Percentiles rank a stretch among this genome's conserved stretches.
These are phyloP conservation scores for Lasiodiplodia sp. DNA, from an alignment of 2,329 filamentous ascomycete species.

Conservation along the genomic window DNA sequence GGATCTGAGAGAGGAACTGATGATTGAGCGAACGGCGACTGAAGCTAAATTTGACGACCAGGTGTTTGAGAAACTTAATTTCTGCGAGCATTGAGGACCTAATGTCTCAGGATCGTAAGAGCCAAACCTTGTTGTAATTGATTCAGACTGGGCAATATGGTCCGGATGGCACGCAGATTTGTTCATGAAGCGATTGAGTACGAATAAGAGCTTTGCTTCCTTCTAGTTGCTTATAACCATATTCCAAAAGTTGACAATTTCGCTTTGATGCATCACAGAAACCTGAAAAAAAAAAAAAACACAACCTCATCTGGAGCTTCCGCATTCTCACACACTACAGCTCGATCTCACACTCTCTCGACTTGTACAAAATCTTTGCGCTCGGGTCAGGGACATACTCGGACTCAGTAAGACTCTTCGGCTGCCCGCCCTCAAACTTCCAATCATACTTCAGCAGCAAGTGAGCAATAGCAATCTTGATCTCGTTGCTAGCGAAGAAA, in stretches of 20 bases:
- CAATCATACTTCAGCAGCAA: slow-evolving; percentile 33
- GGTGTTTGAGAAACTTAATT: slow-evolving; percentile 29
- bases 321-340: not conserved
- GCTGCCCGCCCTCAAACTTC: slow-evolving; percentile 4
- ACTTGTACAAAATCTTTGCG: not conserved
- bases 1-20: slow-evolving; percentile 30
- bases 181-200: too few species aligned
- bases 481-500: slow-evolving; percentile 33
- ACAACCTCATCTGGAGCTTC: too few species aligned
- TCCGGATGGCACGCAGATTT: rapidly evolving
- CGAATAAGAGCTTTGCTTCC: too few species aligned
- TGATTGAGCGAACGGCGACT: not conserved
- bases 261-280: too few species aligned
- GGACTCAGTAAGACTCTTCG: not conserved
- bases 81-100: slow-evolving; percentile 33
- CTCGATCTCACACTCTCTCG: not conserved
- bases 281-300: too few species aligned
- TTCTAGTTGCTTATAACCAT: too few species aligned
- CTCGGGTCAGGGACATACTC: slow-evolving; percentile 2
- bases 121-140: too few species aligned
- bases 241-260: too few species aligned
- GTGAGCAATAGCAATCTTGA: slow-evolving; percentile 31
- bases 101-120: too few species aligned
- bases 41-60: not conserved
- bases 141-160: too few species aligned